These are phyloP conservation scores for Phytopythium mirpurense DNA, from an alignment of 352 stramenopile genomes.

Conservation along the genomic window DNA sequence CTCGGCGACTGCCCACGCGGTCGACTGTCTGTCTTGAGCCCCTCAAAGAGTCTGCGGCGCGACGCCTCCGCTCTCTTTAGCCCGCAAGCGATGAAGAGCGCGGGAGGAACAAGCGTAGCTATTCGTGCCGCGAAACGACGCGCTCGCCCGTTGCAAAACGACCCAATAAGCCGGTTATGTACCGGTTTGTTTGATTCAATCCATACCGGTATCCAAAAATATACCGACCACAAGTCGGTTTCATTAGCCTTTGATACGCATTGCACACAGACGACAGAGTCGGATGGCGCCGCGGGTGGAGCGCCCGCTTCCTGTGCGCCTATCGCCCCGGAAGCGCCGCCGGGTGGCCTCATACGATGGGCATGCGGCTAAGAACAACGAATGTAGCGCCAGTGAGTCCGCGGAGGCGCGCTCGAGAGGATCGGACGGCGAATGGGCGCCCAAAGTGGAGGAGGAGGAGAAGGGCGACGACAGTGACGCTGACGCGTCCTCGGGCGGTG, in stretches of 20 bases:
- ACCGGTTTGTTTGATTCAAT: not conserved
- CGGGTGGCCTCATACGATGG: not conserved
- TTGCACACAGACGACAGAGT: not conserved
- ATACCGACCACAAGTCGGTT: conserved; percentile 1
- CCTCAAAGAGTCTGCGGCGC: too few relatives aligned
- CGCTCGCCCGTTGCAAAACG: conserved; percentile 6
- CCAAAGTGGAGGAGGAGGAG: too few relatives aligned
- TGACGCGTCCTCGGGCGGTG: not conserved
- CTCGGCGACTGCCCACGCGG: not conserved
- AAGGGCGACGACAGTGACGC: not conserved
- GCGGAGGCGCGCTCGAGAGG: not conserved
- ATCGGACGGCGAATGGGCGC: not conserved
- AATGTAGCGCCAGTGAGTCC: not conserved
- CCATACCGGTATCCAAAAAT: not conserved
- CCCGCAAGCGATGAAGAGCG: not conserved
- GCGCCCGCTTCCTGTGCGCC: not conserved
- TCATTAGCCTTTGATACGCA: not conserved
- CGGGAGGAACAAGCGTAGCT: too few relatives aligned
- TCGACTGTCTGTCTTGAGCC: too few relatives aligned
- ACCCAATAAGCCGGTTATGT: not conserved
- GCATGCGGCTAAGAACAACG: too few relatives aligned
- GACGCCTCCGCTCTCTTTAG: not conserved
- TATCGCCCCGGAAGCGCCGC: not conserved
- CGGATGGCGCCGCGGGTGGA: not conserved
- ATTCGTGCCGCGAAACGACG: conserved; percentile 5